Evolutionary conservation across 2,329 filamentous ascomycete species (phyloP).

Genomic region (Xylariaceae sp.): DNA sequence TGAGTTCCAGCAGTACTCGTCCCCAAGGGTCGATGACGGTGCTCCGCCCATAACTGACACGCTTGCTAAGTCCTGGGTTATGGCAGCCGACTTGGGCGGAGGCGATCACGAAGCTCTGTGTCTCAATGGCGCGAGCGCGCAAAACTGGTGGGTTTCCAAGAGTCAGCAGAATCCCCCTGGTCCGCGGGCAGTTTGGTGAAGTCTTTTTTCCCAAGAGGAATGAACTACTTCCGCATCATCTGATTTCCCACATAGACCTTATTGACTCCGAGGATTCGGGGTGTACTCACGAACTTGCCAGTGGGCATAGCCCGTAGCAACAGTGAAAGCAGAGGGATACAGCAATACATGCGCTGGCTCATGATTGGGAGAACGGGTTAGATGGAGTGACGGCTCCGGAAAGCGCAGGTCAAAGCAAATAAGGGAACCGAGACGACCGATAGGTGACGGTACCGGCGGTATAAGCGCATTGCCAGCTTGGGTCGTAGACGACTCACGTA

Average conservation of each 20-base stretch:
- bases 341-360: conserved; percentile 72
- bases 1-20: conserved; percentile 61
- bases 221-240: too few relatives aligned
- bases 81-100: conserved; percentile 69
- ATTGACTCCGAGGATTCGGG: too few relatives aligned
- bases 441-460: conserved; percentile 64
- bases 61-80: conserved; percentile 42
- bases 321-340: conserved; percentile 87
- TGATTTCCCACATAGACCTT: too few relatives aligned
- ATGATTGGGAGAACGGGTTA: conserved; percentile 51
- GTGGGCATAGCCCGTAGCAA: conserved; percentile 78
- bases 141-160: too few relatives aligned
- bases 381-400: conserved; percentile 66
- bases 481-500: conserved; percentile 54
- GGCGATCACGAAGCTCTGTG: conserved; percentile 81
- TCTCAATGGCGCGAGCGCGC: conserved; percentile 79
- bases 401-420: conserved; percentile 94
- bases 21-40: conserved; percentile 89
- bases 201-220: too few relatives aligned
- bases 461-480: conserved; percentile 62
- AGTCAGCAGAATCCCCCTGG: too few relatives aligned
- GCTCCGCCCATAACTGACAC: conserved; percentile 80
- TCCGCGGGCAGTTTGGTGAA: too few relatives aligned
- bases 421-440: conserved; percentile 72
- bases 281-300: conserved; percentile 80